Conservation (phyloP, 805 yeast species). For the Saturnispora mendoncae region DNA sequence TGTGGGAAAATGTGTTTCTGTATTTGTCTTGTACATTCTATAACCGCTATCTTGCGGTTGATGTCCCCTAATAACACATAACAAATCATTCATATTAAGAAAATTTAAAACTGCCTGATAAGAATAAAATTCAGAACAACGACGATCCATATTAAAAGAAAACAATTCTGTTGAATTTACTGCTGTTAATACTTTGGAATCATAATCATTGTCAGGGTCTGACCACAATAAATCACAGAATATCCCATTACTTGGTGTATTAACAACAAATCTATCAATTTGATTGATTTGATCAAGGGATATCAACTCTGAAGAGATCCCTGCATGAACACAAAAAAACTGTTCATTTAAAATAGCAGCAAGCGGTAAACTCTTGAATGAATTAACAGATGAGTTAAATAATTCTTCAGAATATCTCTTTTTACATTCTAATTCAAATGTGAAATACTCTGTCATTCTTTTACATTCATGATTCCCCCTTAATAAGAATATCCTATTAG, state of each 20-base stretch:
- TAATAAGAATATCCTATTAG: slow-evolving; percentile 65
- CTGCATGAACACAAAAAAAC: slow-evolving; percentile 94
- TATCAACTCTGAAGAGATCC: slow-evolving; percentile 76
- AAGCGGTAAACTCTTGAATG: slow-evolving; percentile 81
- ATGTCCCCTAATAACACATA: slow-evolving; percentile 86
- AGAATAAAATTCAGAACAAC: slow-evolving; percentile 87
- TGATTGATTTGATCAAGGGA: slow-evolving; percentile 58
- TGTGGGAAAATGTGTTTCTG: slow-evolving; percentile 90
- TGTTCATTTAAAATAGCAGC: slow-evolving; percentile 87
- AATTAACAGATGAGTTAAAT: slow-evolving; percentile 63
- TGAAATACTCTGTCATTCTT: slow-evolving; percentile 88
- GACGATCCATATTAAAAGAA: slow-evolving; percentile 63
- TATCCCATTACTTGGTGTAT: slow-evolving; percentile 86
- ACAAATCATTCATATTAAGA: slow-evolving; percentile 63
- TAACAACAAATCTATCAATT: slow-evolving; percentile 65
- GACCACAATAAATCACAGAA: slow-evolving; percentile 96
- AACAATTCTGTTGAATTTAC: slow-evolving; percentile 36
- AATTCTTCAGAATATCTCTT: slow-evolving; percentile 65
- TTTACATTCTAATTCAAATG: slow-evolving; percentile 83
- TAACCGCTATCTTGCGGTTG: slow-evolving; percentile 97
- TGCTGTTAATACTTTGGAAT: slow-evolving; percentile 27
- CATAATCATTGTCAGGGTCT: slow-evolving; percentile 86
- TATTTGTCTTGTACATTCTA: slow-evolving; percentile 82
- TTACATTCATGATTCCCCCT: slow-evolving; percentile 94
- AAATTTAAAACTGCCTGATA: slow-evolving; percentile 76